Conservation (phyloP, 345 rosid genomes). For the Noccaea caerulescens region DNA sequence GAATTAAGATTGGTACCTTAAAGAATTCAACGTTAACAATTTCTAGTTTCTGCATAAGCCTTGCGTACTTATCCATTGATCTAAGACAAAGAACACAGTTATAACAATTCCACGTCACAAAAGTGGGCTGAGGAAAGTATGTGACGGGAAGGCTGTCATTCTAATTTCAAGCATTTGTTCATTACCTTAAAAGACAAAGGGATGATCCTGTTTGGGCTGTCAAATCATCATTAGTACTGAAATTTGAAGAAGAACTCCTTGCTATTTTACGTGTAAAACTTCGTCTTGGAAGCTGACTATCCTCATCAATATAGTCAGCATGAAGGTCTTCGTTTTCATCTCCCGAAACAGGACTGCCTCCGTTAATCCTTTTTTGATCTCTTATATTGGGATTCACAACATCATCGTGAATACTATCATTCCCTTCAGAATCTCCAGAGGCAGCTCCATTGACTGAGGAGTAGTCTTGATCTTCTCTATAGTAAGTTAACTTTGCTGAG, state of each 20-base stretch:
- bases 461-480: slow-evolving; percentile 54
- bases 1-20: slow-evolving; percentile 57
- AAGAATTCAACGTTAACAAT: slow-evolving; percentile 90
- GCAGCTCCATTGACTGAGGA: slow-evolving; percentile 50
- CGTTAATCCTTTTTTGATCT: slow-evolving; percentile 53
- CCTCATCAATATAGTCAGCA: slow-evolving; percentile 97
- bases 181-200: slow-evolving; percentile 90
- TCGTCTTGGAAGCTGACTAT: slow-evolving; percentile 97
- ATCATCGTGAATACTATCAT: slow-evolving; percentile 49
- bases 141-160: slow-evolving; percentile 16
- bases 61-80: slow-evolving; percentile 97
- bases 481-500: slow-evolving; percentile 56
- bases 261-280: slow-evolving; percentile 57
- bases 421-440: slow-evolving; percentile 57
- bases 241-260: slow-evolving; percentile 53
- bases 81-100: slow-evolving; percentile 51
- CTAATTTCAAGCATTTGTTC: slow-evolving; percentile 23
- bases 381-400: slow-evolving; percentile 45
- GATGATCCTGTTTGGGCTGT: slow-evolving; percentile 94
- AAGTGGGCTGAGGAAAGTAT: slow-evolving; percentile 6
- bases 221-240: slow-evolving; percentile 73
- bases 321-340: slow-evolving; percentile 98
- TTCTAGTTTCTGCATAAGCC: slow-evolving; percentile 98
- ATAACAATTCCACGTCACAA: slow-evolving; percentile 20
- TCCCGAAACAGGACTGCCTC: slow-evolving; percentile 62